Evolutionary conservation across 345 rosid species (phyloP).

Genomic region (Brassica rapa): DNA sequence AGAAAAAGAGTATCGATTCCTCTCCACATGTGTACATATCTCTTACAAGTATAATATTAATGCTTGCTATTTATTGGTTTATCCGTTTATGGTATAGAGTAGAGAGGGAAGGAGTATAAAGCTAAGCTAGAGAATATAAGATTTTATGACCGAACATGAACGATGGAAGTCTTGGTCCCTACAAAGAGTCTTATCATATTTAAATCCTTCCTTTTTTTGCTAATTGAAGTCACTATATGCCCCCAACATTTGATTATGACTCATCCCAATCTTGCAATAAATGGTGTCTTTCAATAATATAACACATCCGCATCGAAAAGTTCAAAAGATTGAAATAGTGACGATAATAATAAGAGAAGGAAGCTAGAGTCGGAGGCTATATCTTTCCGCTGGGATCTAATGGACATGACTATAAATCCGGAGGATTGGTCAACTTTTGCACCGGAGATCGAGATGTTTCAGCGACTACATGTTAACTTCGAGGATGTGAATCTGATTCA

Average conservation of each 20-base stretch:
- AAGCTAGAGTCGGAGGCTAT: no score
- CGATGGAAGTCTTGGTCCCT: slow-evolving; percentile 34
- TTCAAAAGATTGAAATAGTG: background rate
- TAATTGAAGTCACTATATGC: slow-evolving; percentile 39
- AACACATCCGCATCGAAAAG: slow-evolving; percentile 23
- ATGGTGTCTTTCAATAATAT: slow-evolving; percentile 30
- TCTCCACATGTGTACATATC: slow-evolving; percentile 38
- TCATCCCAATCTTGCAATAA: slow-evolving; percentile 32
- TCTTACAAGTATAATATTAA: background rate
- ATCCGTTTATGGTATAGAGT: background rate
- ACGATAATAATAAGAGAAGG: background rate
- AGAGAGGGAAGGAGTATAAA: slow-evolving; percentile 17
- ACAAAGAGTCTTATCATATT: slow-evolving; percentile 37
- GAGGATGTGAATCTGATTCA: no score
- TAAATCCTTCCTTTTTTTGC: slow-evolving; percentile 17
- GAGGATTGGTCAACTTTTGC: no score
- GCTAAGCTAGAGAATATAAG: slow-evolving; percentile 23
- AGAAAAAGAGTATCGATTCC: background rate
- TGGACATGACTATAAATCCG: no score
- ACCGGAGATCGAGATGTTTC: no score
- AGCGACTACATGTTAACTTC: no score
- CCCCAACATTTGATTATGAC: slow-evolving; percentile 37
- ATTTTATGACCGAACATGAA: slow-evolving; percentile 28
- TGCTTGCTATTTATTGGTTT: background rate
- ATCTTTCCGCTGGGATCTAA: no score